Evolutionary conservation across 1,139 yeast genomes (phyloP).

Genomic region (Lodderomyces margitis): DNA sequence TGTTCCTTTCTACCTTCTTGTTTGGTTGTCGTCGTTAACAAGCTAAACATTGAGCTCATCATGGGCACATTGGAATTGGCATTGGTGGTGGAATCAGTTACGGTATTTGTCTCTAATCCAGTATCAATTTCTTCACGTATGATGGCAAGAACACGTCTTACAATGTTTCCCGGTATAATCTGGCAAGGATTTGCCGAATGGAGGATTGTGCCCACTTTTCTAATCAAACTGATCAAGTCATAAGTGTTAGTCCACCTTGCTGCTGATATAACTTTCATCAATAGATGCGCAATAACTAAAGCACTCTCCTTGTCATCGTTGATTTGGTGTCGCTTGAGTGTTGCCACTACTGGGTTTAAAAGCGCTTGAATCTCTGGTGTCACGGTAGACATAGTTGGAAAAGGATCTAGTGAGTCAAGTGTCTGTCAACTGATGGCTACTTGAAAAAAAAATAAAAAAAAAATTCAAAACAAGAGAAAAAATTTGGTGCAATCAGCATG

Average conservation of each 20-base stretch:
- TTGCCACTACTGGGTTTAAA: conserved; percentile 38
- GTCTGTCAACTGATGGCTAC: not conserved
- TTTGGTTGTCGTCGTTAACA: conserved; percentile 55
- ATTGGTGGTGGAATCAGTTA: not conserved
- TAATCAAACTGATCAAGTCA: conserved; percentile 68
- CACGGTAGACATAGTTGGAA: conserved; percentile 15
- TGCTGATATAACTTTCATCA: conserved; percentile 86
- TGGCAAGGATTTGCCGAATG: conserved; percentile 74
- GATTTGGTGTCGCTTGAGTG: conserved; percentile 71
- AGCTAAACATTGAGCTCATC: conserved; percentile 84
- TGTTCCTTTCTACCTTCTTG: conserved; percentile 29
- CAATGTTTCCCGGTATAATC: conserved; percentile 85
- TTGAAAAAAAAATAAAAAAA: not conserved
- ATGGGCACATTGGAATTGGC: conserved; percentile 44
- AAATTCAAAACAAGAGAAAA: not conserved
- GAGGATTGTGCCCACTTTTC: conserved; percentile 58
- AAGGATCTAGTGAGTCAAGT: not conserved
- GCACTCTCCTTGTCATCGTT: conserved; percentile 78
- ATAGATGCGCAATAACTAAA: conserved; percentile 77
- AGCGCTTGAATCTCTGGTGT: conserved; percentile 37
- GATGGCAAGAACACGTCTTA: conserved; percentile 83
- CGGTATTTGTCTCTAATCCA: conserved; percentile 24
- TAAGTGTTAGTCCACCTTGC: conserved; percentile 76
- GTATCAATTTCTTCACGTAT: conserved; percentile 85
- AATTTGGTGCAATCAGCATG: not conserved